Base-by-base conservation (phyloP, 345 rosid genomes). In the Sisymbrium irio region DNA sequence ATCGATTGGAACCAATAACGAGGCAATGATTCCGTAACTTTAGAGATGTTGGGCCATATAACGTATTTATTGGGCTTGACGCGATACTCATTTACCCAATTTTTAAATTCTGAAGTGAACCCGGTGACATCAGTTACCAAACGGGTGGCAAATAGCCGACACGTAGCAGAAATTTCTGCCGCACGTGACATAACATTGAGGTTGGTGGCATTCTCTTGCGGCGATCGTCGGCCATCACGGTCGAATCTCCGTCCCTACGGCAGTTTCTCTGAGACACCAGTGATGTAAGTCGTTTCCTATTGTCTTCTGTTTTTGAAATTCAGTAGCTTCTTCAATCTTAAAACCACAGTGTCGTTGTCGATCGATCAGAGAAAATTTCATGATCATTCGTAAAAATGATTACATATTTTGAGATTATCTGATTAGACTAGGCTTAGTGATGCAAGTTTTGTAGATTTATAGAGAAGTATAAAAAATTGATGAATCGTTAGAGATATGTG, bases 121-220 rank as follows among this genome's bases (percentile, higher is more conserved):
- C n/a, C n/a, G n/a, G n/a, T n/a, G 47, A 22, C 36, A 27, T 17
- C 57, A 46, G 25, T 45, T 6, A 17, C 18, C 54, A 10, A 18
- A 4, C 35, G 33, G 33, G 59, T 49, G 35, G 20, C 25, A 65
- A 20, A 4, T 2, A 35, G 70, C 12, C 47, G 47, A 36, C 60
- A 50, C 22, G 71, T 66, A 65, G 70, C 70, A 65, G 9, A 65
- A 8, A 9, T 3, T 63, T 6, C n/a, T 44, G 54, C 54, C 59
- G 33, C 70, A 45, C 47, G 71, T 20, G 72, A 54, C 8, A 30
- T 5, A 12, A 41, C 17, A 17, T 7, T 1, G 17, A 12, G 14
- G 28, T 68, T 18, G 42, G 63, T 28, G 54, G 53, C 60, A 13
- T 35, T 35, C 9, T 36, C 45, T 50, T 17, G 35, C 40, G 42